Base-by-base conservation (phyloP, 148 eudicot genomes). In the Agrostemma githago region DNA sequence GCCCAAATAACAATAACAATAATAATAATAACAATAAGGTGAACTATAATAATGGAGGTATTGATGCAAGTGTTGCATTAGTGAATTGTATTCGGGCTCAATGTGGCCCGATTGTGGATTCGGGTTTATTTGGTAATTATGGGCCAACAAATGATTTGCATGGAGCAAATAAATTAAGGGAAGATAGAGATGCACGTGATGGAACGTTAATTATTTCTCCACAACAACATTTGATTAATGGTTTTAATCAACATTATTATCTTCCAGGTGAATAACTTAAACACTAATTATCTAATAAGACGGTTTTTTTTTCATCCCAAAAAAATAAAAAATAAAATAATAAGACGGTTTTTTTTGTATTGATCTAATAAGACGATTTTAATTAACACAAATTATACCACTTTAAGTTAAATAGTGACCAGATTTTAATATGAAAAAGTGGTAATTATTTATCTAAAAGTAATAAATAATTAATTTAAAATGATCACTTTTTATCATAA, bases 161-260 rank as follows among this genome's bases (percentile, higher is more conserved):
- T 73, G 80, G 77, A 9, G 74, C 62, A 41, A 83, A 78, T 19
- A 88, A 81, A 42, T 12, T 69, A 20, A 71, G 87, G 21, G 84
- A 79, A 12, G 86, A 87, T 17, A 80, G 82, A 51, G 86, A 84
- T 69, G 19, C 39, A 39, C 66, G 17, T 63, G 75, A 77, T 78
- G 86, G 80, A 11, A 78, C 88, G 3, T 34, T 70, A 19, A 67
- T 78, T 16, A 56, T 85, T 80, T 48, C 84, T 66, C 85, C 86
- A 48, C 90, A 83, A 59, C 93, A 83, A 3, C 87, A 85, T 65
- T 11, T 85, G 20, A 42, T 78, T 77, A 86, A 83, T 78, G 85
- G 82, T 6, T 87, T 84, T 56, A 87, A 83, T 69, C 88, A 86
- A 14, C 88, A 85, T n/a, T 88, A 77, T 79, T 86, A 83, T 59